Evolutionary conservation across 225 moss, liverwort and hornwort genomes (phyloP).

Genomic region (Pseudisothecium myosuroides): DNA sequence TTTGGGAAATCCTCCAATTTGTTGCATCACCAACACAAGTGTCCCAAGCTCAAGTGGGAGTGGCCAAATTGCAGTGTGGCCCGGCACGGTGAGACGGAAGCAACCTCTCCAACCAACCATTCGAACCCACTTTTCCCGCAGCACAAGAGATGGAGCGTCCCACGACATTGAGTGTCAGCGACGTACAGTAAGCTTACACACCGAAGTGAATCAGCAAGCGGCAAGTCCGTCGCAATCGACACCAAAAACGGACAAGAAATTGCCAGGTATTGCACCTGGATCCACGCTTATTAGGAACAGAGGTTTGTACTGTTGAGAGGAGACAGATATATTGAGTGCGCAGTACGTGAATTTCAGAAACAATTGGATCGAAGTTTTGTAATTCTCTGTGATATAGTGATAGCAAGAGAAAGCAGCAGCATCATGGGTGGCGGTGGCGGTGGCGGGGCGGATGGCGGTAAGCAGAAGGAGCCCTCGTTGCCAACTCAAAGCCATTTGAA

Average conservation of each 20-base stretch:
- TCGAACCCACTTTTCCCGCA: too few species aligned
- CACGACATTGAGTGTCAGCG: neutral
- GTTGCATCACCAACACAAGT: neutral
- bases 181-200: too few species aligned
- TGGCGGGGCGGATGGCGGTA: neutral
- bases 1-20: neutral
- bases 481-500: neutral
- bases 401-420: neutral
- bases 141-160: neutral
- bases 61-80: neutral
- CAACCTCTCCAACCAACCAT: too few species aligned
- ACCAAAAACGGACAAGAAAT: neutral
- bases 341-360: neutral
- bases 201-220: too few species aligned
- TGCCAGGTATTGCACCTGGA: neutral
- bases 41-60: neutral
- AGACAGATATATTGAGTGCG: neutral
- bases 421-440: neutral
- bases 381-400: neutral
- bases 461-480: neutral
- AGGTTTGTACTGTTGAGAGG: neutral
- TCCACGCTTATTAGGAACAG: neutral
- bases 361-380: too few species aligned
- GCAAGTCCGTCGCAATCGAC: neutral
- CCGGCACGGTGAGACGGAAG: neutral